Percentiles rank a stretch among this genome's conserved stretches.
Conservation (phyloP, 371 early-diverging fungal species). For the Mortierella sp. region DNA sequence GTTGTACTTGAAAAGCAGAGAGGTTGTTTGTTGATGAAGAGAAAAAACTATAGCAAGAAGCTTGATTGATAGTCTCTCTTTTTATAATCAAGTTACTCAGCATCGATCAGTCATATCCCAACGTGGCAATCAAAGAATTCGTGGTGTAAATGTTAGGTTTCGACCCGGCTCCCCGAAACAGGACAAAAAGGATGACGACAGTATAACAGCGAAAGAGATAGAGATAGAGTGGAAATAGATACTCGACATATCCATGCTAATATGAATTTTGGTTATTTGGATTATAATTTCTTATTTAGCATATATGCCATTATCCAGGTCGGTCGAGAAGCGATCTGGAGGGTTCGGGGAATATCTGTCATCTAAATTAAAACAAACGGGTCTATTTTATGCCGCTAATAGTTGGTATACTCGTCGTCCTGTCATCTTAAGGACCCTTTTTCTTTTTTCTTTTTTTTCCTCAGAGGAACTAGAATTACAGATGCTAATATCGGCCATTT, state of each 20-base stretch:
- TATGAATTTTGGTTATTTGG: neutral
- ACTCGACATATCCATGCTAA: neutral
- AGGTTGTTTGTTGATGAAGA: no score
- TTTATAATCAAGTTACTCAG: neutral
- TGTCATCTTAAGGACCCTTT: no score
- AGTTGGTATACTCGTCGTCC: no score
- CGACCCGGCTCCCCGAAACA: neutral
- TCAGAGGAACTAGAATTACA: constrained; percentile 1
- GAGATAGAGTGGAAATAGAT: neutral
- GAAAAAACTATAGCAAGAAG: no score
- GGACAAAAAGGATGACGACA: neutral
- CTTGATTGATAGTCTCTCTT: no score
- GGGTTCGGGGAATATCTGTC: neutral
- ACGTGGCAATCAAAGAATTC: neutral
- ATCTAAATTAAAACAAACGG: neutral
- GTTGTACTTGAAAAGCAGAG: neutral
- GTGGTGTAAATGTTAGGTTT: neutral
- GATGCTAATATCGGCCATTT: neutral
- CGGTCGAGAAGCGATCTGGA: constrained; percentile 5
- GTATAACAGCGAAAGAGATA: no score
- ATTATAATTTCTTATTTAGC: neutral
- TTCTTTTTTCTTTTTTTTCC: no score
- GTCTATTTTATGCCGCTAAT: neutral
- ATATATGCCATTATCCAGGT: neutral
- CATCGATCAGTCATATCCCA: neutral